Evolutionary conservation across 2,329 filamentous ascomycete genomes (phyloP), one percentile per base, ranked within the genome.

Genomic region (Cladophialophora chaetospira): DNA sequence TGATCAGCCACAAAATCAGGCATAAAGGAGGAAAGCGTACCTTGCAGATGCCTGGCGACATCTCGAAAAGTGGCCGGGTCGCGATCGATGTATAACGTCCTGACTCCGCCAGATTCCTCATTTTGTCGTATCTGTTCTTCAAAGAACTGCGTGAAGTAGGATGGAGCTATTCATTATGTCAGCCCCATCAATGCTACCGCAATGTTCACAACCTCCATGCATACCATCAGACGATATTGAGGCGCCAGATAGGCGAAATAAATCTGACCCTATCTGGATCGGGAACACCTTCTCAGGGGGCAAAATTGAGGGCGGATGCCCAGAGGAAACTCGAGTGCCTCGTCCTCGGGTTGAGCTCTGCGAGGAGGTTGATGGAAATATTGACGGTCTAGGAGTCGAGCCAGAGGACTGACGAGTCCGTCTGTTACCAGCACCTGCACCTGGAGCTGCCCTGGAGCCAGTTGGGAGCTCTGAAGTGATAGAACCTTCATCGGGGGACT

Each of bases 111-210:
- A 54, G 81, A 80, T 44, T 82, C 79, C 58, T 85, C 81, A 46
- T 82, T 86, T 64, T 79, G 75, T 55, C 83, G 81, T 36, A 97
- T 74, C 74, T 97, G 92, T 67, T 89, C 89, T 65, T 86, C 81
- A 73, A 97, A 97, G 77, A 94, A 97, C 66, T 91, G 88, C 17
- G 93, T 96, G 75, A 97, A 97, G 73, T 97, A 97, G 47, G 92
- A 97, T 57, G 93, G 93, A 68, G 91, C 93, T 96, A 75, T 78
- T 77, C 70, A 72, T 74, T 69, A 76, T 70, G 56, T 68, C 53
- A 55, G 55, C 33, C 50, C 19, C 11, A 26, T 38, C 54, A 25
- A 47, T 36, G 19, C n/a, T 21, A 3, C 35, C n/a, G 9, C 8
- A n/a, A 9, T 15, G n/a, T 28, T 46, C 15, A 13, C 13, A 5